Conservation (phyloP, 257 asterid species). For the Solanum virginianum region DNA sequence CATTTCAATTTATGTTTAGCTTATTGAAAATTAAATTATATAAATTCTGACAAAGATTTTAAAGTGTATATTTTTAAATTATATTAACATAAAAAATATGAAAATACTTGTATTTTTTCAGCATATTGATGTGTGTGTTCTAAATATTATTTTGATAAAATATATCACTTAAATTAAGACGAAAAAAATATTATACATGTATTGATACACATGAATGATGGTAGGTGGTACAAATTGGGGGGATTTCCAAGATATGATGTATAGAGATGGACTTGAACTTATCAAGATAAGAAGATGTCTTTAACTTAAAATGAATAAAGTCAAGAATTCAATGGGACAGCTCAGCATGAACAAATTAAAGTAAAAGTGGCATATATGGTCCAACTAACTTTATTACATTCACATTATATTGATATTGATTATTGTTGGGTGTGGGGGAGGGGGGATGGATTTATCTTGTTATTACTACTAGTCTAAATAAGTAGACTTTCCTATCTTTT, state of each 20-base stretch:
- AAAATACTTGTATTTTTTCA: too few relatives aligned
- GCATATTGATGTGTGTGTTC: too few relatives aligned
- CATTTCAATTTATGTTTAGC: too few relatives aligned
- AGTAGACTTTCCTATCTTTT: neutral
- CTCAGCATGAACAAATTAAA: neutral
- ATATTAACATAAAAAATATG: too few relatives aligned
- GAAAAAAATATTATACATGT: too few relatives aligned
- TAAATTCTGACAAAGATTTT: too few relatives aligned
- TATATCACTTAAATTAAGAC: too few relatives aligned
- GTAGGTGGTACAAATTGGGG: neutral
- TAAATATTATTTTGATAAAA: too few relatives aligned
- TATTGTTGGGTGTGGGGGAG: too few relatives aligned
- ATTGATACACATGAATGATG: neutral
- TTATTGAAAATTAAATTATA: too few relatives aligned
- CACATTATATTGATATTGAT: neutral
- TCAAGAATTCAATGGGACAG: neutral
- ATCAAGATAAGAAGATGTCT: neutral
- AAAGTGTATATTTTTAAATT: too few relatives aligned
- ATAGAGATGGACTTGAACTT: neutral
- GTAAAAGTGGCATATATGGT: neutral
- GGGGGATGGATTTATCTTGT: neutral
- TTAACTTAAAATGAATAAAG: neutral
- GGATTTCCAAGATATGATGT: neutral
- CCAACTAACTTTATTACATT: neutral
- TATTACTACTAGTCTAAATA: neutral